Conservation (phyloP, 2,329 filamentous ascomycete genomes). For the Fusarium agapanthi region DNA sequence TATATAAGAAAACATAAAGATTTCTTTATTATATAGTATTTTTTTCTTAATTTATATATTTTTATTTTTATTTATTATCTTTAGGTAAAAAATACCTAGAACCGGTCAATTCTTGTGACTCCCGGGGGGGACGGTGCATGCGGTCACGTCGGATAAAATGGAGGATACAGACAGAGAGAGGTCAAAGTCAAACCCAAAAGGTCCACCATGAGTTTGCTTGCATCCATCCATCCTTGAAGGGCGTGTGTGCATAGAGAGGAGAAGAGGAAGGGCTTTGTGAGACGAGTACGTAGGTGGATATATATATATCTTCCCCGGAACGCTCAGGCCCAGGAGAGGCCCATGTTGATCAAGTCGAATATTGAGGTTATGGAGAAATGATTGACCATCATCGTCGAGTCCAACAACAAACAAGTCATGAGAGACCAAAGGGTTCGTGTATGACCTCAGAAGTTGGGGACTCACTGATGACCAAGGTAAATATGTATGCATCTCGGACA, state of each 20-base stretch:
- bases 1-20: too few species aligned
- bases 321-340: slow-evolving; percentile 5
- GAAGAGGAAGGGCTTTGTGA: background rate
- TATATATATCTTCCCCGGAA: slow-evolving; percentile 15
- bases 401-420: background rate
- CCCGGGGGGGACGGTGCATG: background rate
- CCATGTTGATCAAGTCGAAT: slow-evolving; percentile 26
- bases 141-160: slow-evolving; percentile 28
- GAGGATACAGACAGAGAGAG: slow-evolving; percentile 6
- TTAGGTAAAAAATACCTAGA: too few species aligned
- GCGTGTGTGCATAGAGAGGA: slow-evolving; percentile 18
- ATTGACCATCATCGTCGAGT: background rate
- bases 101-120: too few species aligned
- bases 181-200: slow-evolving; percentile 14
- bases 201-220: slow-evolving; percentile 8
- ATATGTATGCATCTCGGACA: slow-evolving; percentile 20
- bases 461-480: slow-evolving; percentile 18
- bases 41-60: too few species aligned
- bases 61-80: too few species aligned
- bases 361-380: background rate
- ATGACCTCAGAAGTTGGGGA: slow-evolving; percentile 9
- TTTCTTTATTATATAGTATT: too few species aligned
- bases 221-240: slow-evolving; percentile 2
- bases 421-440: background rate
- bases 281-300: background rate